Base-by-base conservation (phyloP, 371 early-diverging fungal species). In the Dentiscutata heterogama region DNA sequence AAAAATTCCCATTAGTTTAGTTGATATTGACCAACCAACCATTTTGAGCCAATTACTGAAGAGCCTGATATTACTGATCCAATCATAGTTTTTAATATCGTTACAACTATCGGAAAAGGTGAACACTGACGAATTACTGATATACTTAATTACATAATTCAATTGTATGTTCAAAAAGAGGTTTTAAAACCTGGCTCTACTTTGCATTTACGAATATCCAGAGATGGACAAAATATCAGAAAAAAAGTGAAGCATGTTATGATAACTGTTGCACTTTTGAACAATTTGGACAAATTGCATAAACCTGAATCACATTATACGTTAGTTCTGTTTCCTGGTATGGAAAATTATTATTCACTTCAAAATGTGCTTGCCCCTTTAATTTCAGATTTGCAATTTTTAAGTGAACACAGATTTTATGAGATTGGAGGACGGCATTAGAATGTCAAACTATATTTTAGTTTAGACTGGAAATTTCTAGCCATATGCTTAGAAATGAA, bases 231-330 rank as follows among this genome's bases (percentile, higher is more conserved):
- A 10, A 71, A 71, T 25, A 53, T 71, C 2, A 22, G 71, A 5
- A 25, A 25, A 27, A 71, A 42, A 71, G 51, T 71, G 0, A 71
- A 71, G 25, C 50, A 71, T 71, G 71, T 71, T 51, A 71, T 71
- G 13, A 22, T 71, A n/a, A 71, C 71, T 11, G 27, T 42, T 25
- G 51, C 50, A 71, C n/a, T 71, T 50, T n/a, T 71, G 6, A 71
- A 71, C 42, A 27, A 51, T 71, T 50, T 18, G n/a, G 13, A 51
- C 22, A 25, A 7, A 35, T 50, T 71, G 22, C 10, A 25, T n/a
- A 46, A 50, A 71, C 51, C 71, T 0, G 27, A 50, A 35, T 22
- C n/a, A 50, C 71, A 71, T 22, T 25, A 71, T 71, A 51, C 27
- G 10, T 25, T 50, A 71, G 27, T 51, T 25, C 13, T 71, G 6